Evolutionary conservation across 192 early-diverging fungal species (phyloP), one percentile per base, ranked within the genome.

Genomic region (Coemansia sp.): DNA sequence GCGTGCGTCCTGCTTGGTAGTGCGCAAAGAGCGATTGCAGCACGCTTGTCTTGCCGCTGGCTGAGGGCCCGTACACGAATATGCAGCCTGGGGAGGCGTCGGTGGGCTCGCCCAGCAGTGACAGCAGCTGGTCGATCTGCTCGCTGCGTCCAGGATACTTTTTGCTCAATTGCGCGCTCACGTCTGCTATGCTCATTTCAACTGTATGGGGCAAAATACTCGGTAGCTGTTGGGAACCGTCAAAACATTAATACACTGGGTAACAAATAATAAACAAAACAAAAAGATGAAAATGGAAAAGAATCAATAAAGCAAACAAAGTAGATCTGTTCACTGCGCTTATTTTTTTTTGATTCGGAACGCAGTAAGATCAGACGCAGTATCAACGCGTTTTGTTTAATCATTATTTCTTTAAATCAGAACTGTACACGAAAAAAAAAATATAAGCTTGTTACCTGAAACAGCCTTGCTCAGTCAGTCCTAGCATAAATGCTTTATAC

Each of bases 1-100:
- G 25, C 9, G 38, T 55, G 2, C 57, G 59, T 0, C 7, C 12
- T 12, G 55, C 10, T 27, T 73, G 62, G 60, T 79, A 79, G 24
- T 65, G 25, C 11, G 27, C 40, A 42, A 81, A 69, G 11, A 87
- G 55, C 19, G 56, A 48, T 3, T 60, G 64, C 2, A 79, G 25
- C 19, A 87, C 59, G 3, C 67, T n/a, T 2, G 85, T 84, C 43
- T 88, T 88, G 18, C 84, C 86, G 2, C 83, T 86, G 10, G 74
- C 79, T 18, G 74, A 66, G 23, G 63, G 79, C 15, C 86, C 86
- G 25, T 74, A 83, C 0, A 85, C 61, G 60, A 86, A 83, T 30
- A 88, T 67, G 11, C 59, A 63, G 34, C 34, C 34, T 37, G 34
- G 34, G 0, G 34, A 37, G 34, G 34, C 34, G 34, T 37, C 34